Base-by-base conservation (phyloP, 2,329 filamentous ascomycete genomes). In the Exophiala aquamarina region DNA sequence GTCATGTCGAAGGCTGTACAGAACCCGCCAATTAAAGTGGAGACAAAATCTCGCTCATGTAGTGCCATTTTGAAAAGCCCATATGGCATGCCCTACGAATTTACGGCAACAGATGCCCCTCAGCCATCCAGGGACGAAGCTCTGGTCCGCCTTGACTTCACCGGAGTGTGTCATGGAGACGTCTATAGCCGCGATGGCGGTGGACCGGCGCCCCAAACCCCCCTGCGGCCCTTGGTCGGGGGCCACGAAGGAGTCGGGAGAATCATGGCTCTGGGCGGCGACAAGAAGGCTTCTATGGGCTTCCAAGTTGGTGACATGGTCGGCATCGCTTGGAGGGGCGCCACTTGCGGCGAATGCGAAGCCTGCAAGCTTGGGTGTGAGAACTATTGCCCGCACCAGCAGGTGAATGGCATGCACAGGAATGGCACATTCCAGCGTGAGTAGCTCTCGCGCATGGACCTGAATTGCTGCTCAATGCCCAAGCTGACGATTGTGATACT, bases 241-340 rank as follows among this genome's bases (percentile, higher is more conserved):
- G 72, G 73, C 3, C 73, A 75, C 38, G 73, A 75, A 51, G 73
- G 72, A 5, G 67, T 73, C 1, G 73, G 73, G 1, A 60, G 58
- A 9, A 61, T 74, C 13, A 65, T 61, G 3, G 59, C 54, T 18
- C 49, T 73, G 2, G 73, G 72, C 1, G 58, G 61, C 23, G 61
- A 64, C 26, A 60, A 70, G 1, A 20, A 54, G 4, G 43, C 44
- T n/a, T 46, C 57, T n/a, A 41, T 52, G 7, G n/a, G n/a, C n/a
- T 55, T 59, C 51, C 49, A 55, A 21, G 31, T 63, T 4, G 63
- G 63, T 1, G 50, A 63, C 3, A 54, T 58, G 4, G 61, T 59
- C 3, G 70, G 69, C n/a, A 59, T 73, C 0, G 66, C 64, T 2
- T 72, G 69, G 70, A 61, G 60, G 11, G 62, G 69, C 11, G 68